Conservation (phyloP, 306 rosid species). For the Prosopis cineraria region DNA sequence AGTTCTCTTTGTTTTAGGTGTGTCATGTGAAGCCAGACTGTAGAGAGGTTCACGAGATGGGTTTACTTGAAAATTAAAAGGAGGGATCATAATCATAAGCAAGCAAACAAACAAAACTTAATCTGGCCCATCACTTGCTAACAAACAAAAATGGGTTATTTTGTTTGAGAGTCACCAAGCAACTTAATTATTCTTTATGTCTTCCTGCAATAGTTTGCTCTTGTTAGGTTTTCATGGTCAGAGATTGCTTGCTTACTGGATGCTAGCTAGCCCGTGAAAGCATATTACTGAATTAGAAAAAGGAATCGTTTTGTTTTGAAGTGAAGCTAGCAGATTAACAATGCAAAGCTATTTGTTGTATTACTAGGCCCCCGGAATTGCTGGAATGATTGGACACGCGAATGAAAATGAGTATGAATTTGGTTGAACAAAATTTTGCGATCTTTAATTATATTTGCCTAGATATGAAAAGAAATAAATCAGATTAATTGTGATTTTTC, state of each 20-base stretch:
- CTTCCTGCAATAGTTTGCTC: background rate
- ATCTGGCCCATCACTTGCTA: constrained; percentile 17
- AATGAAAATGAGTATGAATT: too few relatives aligned
- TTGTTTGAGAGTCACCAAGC: background rate
- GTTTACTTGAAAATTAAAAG: background rate
- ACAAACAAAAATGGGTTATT: constrained; percentile 7
- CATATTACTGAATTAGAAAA: background rate
- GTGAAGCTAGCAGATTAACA: background rate
- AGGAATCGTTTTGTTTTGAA: background rate
- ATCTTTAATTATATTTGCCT: too few relatives aligned
- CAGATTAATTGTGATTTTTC: too few relatives aligned
- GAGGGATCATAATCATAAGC: constrained; percentile 13
- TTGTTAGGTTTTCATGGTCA: background rate
- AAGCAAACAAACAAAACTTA: constrained; percentile 14
- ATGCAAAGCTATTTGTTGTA: background rate
- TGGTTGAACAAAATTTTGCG: too few relatives aligned
- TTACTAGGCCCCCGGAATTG: too few relatives aligned
- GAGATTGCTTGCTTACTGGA: background rate
- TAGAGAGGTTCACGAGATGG: constrained; percentile 43
- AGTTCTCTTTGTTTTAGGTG: constrained; percentile 23
- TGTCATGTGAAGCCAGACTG: constrained; percentile 53
- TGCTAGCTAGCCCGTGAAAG: background rate
- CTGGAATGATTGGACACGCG: too few relatives aligned
- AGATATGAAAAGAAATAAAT: too few relatives aligned
- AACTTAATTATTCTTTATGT: background rate